These are phyloP conservation scores for Heliocybe sulcata DNA, from an alignment of 1,284 basidiomycete species.

Conservation along the genomic window DNA sequence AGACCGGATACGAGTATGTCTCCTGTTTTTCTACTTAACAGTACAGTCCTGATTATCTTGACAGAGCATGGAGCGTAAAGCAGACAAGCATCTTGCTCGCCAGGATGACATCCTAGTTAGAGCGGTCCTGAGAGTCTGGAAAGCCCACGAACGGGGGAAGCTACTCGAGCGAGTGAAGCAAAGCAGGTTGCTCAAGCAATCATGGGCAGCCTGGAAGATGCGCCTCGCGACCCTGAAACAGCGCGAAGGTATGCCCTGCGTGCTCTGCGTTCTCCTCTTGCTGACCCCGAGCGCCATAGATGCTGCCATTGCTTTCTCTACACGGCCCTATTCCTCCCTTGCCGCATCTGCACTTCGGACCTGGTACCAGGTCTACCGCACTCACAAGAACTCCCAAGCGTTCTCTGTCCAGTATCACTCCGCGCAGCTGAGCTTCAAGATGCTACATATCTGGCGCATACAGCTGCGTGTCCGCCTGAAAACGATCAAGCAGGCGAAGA, in stretches of 20 bases:
- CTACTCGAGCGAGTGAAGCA: conserved; percentile 51
- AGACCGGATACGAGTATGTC: conserved; percentile 43
- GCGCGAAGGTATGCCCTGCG: conserved; percentile 35
- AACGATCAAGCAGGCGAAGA: conserved; percentile 48
- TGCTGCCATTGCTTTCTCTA: conserved; percentile 44
- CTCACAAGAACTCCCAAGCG: conserved; percentile 41
- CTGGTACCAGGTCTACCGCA: conserved; percentile 41
- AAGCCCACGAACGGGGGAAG: conserved; percentile 58
- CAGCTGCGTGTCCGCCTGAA: conserved; percentile 44
- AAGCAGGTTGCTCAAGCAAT: conserved; percentile 35
- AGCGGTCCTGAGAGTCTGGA: conserved; percentile 66
- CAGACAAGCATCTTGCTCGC: conserved; percentile 47
- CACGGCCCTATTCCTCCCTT: conserved; percentile 35
- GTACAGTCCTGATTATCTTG: neutral
- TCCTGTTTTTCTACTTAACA: neutral
- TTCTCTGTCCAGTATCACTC: conserved; percentile 47
- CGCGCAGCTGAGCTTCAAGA: conserved; percentile 36
- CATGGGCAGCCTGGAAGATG: conserved; percentile 48
- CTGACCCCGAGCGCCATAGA: conserved; percentile 24
- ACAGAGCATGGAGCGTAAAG: conserved; percentile 45
- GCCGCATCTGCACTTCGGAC: conserved; percentile 31
- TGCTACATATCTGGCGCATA: conserved; percentile 51
- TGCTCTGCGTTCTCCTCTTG: neutral
- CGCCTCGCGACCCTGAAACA: conserved; percentile 32
- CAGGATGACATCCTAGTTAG: conserved; percentile 59